phyloP scores from a whole-genome alignment of 192 early-diverging fungal species.

The Coemansia brasiliensis region DNA sequence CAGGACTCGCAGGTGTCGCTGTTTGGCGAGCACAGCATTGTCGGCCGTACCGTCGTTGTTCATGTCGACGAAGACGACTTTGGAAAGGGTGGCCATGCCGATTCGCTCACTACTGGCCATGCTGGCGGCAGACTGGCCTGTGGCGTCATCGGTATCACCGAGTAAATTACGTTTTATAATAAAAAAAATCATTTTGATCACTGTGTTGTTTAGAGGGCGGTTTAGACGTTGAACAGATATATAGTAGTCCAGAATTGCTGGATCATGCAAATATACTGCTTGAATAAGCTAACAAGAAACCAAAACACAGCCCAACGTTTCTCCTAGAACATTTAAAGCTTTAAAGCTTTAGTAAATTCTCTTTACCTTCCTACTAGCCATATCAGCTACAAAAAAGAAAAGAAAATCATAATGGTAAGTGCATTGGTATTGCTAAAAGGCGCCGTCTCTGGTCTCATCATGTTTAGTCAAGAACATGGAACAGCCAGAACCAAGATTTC shows the following conservation, averaged over 20 bases:
- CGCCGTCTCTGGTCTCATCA: not conserved
- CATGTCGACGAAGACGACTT: slow-evolving; percentile 87
- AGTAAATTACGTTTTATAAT: slow-evolving; percentile 8
- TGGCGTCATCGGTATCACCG: slow-evolving; percentile 82
- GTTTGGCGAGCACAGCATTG: slow-evolving; percentile 70
- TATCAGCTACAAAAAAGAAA: not conserved
- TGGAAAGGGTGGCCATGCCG: slow-evolving; percentile 70
- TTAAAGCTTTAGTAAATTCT: not conserved
- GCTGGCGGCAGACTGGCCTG: slow-evolving; percentile 84
- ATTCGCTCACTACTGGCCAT: slow-evolving; percentile 82
- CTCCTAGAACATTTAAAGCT: not conserved
- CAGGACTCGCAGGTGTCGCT: slow-evolving; percentile 69
- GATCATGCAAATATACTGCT: no score
- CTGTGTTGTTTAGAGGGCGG: no score
- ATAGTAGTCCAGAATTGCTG: no score
- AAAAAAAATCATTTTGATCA: not conserved
- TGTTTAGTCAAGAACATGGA: not conserved
- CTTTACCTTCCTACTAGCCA: not conserved
- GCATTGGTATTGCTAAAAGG: slow-evolving; percentile 1
- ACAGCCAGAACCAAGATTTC: slow-evolving; percentile 32
- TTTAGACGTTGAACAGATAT: no score
- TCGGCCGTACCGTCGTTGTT: slow-evolving; percentile 83
- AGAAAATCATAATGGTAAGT: slow-evolving; percentile 7
- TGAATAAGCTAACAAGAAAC: no score
- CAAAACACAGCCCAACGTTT: not conserved